Conservation (phyloP, 2,329 filamentous ascomycete genomes). For the Thielaviopsis ethacetica region DNA sequence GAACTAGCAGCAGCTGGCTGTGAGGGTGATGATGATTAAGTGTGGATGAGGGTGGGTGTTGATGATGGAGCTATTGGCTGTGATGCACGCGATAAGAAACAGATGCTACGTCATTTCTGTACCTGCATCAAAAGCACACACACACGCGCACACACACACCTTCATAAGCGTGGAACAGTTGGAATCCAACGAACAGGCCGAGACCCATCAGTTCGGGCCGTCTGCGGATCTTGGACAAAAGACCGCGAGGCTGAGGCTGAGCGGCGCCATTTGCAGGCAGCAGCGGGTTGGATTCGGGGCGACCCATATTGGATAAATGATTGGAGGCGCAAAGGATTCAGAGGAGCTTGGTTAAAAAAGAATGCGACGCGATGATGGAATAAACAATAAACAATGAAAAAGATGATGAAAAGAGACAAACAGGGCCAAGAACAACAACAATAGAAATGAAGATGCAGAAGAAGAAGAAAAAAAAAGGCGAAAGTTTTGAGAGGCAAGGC, state of each 20-base stretch:
- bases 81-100: not conserved
- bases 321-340: conserved; percentile 20
- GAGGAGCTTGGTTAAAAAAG: conserved; percentile 17
- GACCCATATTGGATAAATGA: conserved; percentile 1
- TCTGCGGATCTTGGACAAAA: not conserved
- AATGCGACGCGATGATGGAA: not conserved
- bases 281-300: conserved; percentile 1
- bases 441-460: conserved; percentile 16
- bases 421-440: conserved; percentile 13
- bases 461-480: conserved; percentile 6
- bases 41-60: not conserved
- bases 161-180: conserved; percentile 5
- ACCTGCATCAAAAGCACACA: not conserved
- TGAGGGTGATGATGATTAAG: no score
- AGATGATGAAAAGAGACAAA: no score
- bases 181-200: conserved; percentile 1
- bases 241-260: conserved; percentile 1
- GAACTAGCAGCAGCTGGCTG: not conserved
- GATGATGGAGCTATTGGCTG: no score
- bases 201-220: conserved; percentile 1
- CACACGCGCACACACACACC: conserved; percentile 1
- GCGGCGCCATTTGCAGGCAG: not conserved
- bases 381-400: conserved; percentile 23
- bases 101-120: not conserved
- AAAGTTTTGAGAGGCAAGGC: not conserved